Evolutionary conservation across 345 rosid genomes (phyloP), one percentile per base, ranked within the genome.

Genomic region (Orychophragmus violaceus): DNA sequence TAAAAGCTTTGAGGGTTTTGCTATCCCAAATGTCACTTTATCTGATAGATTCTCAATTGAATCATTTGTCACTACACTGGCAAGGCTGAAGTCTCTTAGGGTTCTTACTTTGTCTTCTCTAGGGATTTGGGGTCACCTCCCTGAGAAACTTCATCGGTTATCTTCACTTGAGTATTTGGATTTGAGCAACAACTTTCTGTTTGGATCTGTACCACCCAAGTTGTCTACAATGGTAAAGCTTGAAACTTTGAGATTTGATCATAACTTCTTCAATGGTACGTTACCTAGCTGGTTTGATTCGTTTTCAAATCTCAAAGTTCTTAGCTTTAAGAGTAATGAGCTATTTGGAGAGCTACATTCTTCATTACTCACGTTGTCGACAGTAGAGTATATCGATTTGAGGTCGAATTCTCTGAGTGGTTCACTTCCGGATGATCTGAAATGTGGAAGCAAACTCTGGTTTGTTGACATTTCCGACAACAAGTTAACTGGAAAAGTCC

Each of bases 71-170:
- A 71, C 83, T 25, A 88, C 91, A 36, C 81, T 88, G 10, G 60
- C 85, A 21, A 81, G 91, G 74, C 74, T 88, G 8, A 81, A 66
- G 37, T 72, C 79, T 44, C 79, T 88, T 59, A 82, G 79, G 69
- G 85, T 80, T 48, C 89, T 88, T 60, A 77, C 81, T 62, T 73
- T 88, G 41, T 61, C 82, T 51, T 84, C 87, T 66, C 36, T 85
- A 49, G 95, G 95, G 30, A 84, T 88, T 37, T 88, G 95, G 95
- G 95, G 95, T 29, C 78, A 85, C 19, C 83, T 85, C 30, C 89
- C 89, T 9, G 88, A 81, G 77, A 88, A 88, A 58, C 85, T 88
- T 51, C 89, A 82, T 68, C 30, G 95, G 51, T 59, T 88, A 57
- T 68, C 71, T 58, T 74, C 84, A n/a, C 86, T 88, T n/a, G 87